Percentiles rank a stretch among this genome's conserved stretches.
Evolutionary conservation across 2,329 filamentous ascomycete genomes (phyloP).

Genomic region (Westerdykella sp.): DNA sequence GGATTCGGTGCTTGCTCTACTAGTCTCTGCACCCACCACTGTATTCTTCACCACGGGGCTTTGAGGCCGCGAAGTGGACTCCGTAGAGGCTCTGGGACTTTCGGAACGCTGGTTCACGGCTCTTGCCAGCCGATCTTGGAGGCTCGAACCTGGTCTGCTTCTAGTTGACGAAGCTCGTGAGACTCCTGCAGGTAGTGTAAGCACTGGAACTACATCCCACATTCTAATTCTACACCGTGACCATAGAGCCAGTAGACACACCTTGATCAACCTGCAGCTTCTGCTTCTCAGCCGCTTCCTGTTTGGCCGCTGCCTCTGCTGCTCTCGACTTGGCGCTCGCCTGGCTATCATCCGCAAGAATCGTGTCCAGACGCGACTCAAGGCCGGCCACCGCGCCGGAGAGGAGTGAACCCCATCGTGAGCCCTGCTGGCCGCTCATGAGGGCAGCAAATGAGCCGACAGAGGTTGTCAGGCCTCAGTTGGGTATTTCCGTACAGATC

Average conservation of each 20-base stretch:
- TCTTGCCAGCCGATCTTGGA: constrained; percentile 84
- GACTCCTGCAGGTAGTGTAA: constrained; percentile 36
- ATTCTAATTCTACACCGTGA: neutral
- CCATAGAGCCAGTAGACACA: constrained; percentile 10
- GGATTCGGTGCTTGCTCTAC: constrained; percentile 42
- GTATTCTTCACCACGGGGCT: constrained; percentile 43
- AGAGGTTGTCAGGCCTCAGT: neutral
- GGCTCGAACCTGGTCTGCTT: constrained; percentile 65
- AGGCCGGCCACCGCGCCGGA: constrained; percentile 86
- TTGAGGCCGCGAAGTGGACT: constrained; percentile 47
- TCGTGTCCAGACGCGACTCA: constrained; percentile 86
- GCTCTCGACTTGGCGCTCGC: constrained; percentile 40
- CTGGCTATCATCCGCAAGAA: constrained; percentile 73
- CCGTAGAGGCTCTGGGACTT: constrained; percentile 45
- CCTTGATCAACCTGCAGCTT: constrained; percentile 26
- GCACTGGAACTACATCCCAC: constrained; percentile 4
- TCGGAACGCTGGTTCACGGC: constrained; percentile 70
- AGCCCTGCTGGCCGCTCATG: constrained; percentile 26
- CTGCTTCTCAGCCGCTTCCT: constrained; percentile 26
- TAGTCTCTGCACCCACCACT: constrained; percentile 26
- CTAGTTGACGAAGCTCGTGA: constrained; percentile 59
- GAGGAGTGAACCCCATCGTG: constrained; percentile 22
- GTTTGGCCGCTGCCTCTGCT: constrained; percentile 33
- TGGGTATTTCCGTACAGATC: constrained; percentile 3
- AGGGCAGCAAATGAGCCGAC: neutral